Evolutionary conservation across 2,329 filamentous ascomycete genomes (phyloP).

Genomic region (Dactylellina drechsleri): DNA sequence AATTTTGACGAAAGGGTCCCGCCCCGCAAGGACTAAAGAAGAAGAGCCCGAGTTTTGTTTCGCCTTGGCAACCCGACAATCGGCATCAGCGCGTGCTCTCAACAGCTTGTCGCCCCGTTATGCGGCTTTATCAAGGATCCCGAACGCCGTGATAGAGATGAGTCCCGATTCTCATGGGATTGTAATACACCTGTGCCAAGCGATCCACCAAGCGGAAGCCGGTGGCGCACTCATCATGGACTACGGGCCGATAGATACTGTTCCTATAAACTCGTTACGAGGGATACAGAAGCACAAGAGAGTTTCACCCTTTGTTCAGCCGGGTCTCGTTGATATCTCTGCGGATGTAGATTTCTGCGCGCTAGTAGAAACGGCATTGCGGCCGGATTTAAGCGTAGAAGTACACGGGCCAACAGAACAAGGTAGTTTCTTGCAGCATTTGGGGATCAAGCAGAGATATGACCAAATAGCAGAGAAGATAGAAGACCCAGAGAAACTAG

Average conservation of each 20-base stretch:
- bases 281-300: slow-evolving; percentile 82
- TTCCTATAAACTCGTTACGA: slow-evolving; percentile 88
- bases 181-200: slow-evolving; percentile 79
- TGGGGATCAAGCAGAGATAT: slow-evolving; percentile 85
- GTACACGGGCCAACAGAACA: slow-evolving; percentile 93
- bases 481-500: slow-evolving; percentile 65
- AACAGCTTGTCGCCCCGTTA: slow-evolving; percentile 85
- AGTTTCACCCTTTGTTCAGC: slow-evolving; percentile 80
- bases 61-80: slow-evolving; percentile 77
- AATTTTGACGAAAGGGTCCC: slow-evolving; percentile 58
- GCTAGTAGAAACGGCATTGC: slow-evolving; percentile 81
- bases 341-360: slow-evolving; percentile 94
- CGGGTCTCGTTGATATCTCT: slow-evolving; percentile 86
- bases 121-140: slow-evolving; percentile 73
- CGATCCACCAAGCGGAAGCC: slow-evolving; percentile 75
- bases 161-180: slow-evolving; percentile 87
- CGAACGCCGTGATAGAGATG: slow-evolving; percentile 82
- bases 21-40: slow-evolving; percentile 36
- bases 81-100: slow-evolving; percentile 84
- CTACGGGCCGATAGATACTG: slow-evolving; percentile 81
- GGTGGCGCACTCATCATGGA: slow-evolving; percentile 96
- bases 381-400: slow-evolving; percentile 81
- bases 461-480: slow-evolving; percentile 70
- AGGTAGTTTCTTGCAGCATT: slow-evolving; percentile 77
- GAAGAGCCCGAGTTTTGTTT: slow-evolving; percentile 85